phyloP scores from a whole-genome alignment of 2,329 filamentous ascomycete genomes.

The Apiospora pterosperma region DNA sequence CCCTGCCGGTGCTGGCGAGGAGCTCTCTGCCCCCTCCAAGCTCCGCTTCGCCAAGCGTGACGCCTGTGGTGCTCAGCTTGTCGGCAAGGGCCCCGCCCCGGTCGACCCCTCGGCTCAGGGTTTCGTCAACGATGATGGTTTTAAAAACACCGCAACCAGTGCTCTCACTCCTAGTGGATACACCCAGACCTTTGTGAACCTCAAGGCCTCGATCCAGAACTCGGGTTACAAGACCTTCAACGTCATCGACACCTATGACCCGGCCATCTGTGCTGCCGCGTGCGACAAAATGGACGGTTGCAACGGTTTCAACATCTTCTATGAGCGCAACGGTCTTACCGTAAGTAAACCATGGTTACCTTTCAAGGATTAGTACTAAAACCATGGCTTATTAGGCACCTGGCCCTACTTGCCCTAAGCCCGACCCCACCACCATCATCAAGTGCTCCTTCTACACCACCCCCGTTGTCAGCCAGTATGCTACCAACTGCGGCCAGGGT shows the following conservation, averaged over 20 bases:
- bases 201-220: conserved; percentile 12
- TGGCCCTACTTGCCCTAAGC: conserved; percentile 6
- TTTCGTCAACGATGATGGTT: conserved; percentile 21
- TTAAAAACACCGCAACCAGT: conserved; percentile 19
- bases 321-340: conserved; percentile 9
- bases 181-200: conserved; percentile 25
- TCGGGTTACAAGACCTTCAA: conserved; percentile 11
- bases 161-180: conserved; percentile 30
- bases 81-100: conserved; percentile 26
- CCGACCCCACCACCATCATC: conserved; percentile 10
- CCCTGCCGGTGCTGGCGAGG: not conserved
- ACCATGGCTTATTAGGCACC: conserved; percentile 1
- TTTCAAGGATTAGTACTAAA: no score
- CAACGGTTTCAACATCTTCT: conserved; percentile 13
- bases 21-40: not conserved
- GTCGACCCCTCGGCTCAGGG: conserved; percentile 25
- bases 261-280: not conserved
- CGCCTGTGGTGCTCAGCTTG: conserved; percentile 17
- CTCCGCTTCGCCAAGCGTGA: not conserved
- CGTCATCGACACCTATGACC: conserved; percentile 6
- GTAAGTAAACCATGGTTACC: not conserved
- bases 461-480: not conserved
- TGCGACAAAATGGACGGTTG: conserved; percentile 8
- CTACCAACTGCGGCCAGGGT: conserved; percentile 7
- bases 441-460: conserved; percentile 13